Evolutionary conservation across 2,329 filamentous ascomycete species (phyloP).

Genomic region (Trichoderma polysporum): DNA sequence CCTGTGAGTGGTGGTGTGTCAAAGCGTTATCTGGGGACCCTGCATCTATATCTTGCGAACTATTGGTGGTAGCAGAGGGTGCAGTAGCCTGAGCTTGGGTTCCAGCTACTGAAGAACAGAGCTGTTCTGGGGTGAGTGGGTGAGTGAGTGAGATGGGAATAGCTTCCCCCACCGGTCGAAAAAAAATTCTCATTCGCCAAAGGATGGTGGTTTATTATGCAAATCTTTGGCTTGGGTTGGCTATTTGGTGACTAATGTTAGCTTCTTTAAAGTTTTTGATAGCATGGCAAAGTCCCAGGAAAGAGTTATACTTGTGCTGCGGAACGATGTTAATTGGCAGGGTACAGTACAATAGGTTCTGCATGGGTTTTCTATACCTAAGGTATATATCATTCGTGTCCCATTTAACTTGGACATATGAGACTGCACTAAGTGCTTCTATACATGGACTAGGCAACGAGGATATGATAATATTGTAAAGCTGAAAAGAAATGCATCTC

Average conservation of each 20-base stretch:
- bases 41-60: not conserved
- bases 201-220: not conserved
- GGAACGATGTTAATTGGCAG: not conserved
- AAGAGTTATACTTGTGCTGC: not conserved
- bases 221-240: not conserved
- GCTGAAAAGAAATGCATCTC: not conserved
- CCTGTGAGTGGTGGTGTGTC: not conserved
- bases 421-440: not conserved
- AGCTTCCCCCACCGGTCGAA: conserved; percentile 2
- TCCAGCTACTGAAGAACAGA: not conserved
- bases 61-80: not conserved
- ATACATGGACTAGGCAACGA: not conserved
- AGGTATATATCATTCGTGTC: not conserved
- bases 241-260: not conserved
- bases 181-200: not conserved
- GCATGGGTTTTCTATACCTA: not conserved
- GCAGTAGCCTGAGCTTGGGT: not conserved
- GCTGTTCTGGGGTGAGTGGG: not conserved
- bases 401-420: not conserved
- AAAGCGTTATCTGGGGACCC: not conserved
- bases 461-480: not conserved
- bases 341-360: not conserved
- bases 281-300: not conserved
- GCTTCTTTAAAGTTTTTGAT: not conserved
- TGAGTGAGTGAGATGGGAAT: not conserved